Base-by-base conservation (phyloP, 139 green algal genomes). In the Chlamydomonas urium region DNA sequence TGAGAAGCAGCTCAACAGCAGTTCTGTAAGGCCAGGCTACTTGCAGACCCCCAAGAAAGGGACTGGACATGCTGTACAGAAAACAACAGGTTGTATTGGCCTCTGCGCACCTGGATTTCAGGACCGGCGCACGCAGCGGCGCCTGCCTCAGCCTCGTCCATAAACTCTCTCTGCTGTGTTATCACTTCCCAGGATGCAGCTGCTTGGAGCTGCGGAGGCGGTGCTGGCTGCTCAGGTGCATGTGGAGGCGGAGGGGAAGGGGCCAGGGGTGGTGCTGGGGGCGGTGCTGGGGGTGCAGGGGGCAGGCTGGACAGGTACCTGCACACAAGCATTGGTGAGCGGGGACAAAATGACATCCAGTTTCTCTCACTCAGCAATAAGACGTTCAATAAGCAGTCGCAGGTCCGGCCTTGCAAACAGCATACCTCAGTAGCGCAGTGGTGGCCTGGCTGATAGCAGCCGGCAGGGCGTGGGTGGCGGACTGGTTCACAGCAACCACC, bases 401-500 rank as follows among this genome's bases (percentile, higher is more conserved):
- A n/a, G n/a, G n/a, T n/a, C n/a, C n/a, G n/a, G n/a, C n/a, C n/a
- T n/a, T n/a, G n/a, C n/a, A n/a, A n/a, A n/a, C n/a, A n/a, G n/a
- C n/a, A n/a, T 21, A 67, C 32, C 28, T 14, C 67, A 73, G 47
- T 14, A 73, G 28, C 19, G 67, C 67, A 24, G 3, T 4, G 47
- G 2, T 47, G 5, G 31, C 62, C 68, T 79, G 71, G 8, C 59
- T 71, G 1, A 83, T 59, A 6, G 81, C 79, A 2, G 85, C 82
- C 17, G 88, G 88, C 77, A 93, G 71, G 6, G 58, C 81, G 8
- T 62, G 67, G 0, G 83, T 56, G 1, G 81, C 81, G 3, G 70
- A 75, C 72, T 87, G 81, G 65, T 87, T 87, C 35, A 79, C 63
- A 23, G 81, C 28, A 34, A 87, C 57, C 21, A 77, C 75, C 17